Base-by-base conservation (phyloP, 441 rosid species). In the Corymbia citriodora region DNA sequence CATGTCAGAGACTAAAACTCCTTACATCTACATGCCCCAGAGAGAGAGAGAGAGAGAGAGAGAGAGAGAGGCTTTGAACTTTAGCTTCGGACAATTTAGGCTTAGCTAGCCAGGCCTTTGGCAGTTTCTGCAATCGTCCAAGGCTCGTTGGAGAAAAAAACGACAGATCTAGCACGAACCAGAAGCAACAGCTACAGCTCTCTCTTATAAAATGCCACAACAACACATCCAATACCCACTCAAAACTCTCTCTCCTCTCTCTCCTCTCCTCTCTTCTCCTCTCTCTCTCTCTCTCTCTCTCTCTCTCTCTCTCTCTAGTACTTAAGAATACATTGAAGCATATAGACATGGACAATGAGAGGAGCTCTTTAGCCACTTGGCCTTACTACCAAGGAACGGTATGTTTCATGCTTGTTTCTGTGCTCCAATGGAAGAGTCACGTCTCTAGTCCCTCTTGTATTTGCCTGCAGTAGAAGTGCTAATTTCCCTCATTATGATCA, bases 361-460 rank as follows among this genome's bases (percentile, higher is more conserved):
- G 95, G 59, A 93, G 90, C 83, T 89, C 95, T 90, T 94, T 94
- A 91, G 94, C 95, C 65, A 92, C 70, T 88, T 97, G 94, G 95
- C 92, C 94, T 92, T 94, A 94, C 91, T 95, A 90, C 94, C 98
- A 96, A 79, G 98, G 96, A 88, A 97, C 96, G 99, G 99, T 98
- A 93, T 8, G 23, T 70, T 81, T 17, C 31, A 10, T 18, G 55
- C 27, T 57, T 83, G 55, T 23, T n/a, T 59, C 83, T 83, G 68
- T 40, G 74, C 90, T 87, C 61, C 23, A 25, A 65, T 55, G 82
- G 83, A 88, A 87, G 68, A 59, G 89, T 55, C 63, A 52, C 31
- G 25, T 72, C 83, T 72, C 82, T 40, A 79, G 85, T 25, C 85
- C 52, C 85, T 79, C 85, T 23, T 79, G 52, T 23, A 13, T 49